Evolutionary conservation across 148 eudicot species (phyloP).

Genomic region (Camellia granthamiana): DNA sequence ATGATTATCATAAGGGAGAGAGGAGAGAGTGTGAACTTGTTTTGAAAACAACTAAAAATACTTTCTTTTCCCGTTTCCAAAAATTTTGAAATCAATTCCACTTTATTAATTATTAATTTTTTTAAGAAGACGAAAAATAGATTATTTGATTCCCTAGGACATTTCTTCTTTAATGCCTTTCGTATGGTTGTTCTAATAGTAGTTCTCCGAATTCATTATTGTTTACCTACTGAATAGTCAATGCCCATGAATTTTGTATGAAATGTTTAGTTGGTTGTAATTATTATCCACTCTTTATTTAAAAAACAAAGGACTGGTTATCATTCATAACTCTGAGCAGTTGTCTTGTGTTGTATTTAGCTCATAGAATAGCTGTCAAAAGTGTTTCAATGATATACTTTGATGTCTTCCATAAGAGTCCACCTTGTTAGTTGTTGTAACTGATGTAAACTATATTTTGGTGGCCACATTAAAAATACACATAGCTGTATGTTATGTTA

Average conservation of each 20-base stretch:
- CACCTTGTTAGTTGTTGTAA: slow-evolving; percentile 21
- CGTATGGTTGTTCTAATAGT: neutral
- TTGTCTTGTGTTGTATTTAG: slow-evolving; percentile 19
- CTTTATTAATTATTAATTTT: too few species aligned
- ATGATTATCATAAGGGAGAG: too few species aligned
- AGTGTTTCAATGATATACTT: slow-evolving; percentile 11
- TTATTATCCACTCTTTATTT: neutral
- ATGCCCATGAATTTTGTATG: neutral
- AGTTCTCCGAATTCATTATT: neutral
- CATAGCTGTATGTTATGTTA: slow-evolving; percentile 16
- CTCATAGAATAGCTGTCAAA: slow-evolving; percentile 17
- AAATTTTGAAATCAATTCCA: too few species aligned
- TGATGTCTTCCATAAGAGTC: slow-evolving; percentile 13
- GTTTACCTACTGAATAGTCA: neutral
- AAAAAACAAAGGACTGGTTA: neutral
- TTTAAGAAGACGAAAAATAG: neutral
- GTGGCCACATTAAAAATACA: neutral
- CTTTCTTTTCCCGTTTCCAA: too few species aligned
- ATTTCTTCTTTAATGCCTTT: neutral
- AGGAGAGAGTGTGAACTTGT: too few species aligned
- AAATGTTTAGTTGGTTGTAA: neutral
- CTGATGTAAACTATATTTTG: neutral
- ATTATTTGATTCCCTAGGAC: neutral
- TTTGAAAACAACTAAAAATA: too few species aligned
- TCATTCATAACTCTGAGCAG: neutral